Percentiles rank a stretch among this genome's conserved stretches.
These are phyloP conservation scores for Gypsophila paniculata DNA, from an alignment of 179 eudicot genomes.

Conservation along the genomic window DNA sequence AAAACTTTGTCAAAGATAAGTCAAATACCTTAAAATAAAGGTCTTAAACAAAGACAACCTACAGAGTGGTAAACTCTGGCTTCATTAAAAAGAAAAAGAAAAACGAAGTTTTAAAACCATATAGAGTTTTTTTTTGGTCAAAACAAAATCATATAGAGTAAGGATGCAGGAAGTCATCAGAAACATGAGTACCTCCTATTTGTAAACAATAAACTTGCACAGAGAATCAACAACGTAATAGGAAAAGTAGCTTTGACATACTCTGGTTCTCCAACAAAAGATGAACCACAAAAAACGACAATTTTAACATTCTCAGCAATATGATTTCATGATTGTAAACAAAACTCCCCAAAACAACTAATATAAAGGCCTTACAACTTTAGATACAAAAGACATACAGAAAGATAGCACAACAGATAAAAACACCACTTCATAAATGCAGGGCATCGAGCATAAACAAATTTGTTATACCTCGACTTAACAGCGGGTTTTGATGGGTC, in stretches of 20 bases:
- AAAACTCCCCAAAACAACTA: not conserved
- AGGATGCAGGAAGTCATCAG: not conserved
- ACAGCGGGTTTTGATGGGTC: constrained; percentile 42
- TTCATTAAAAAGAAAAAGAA: not conserved
- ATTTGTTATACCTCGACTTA: constrained; percentile 50
- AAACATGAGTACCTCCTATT: not conserved
- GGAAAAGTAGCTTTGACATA: not conserved
- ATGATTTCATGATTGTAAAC: not conserved
- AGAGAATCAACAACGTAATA: not conserved
- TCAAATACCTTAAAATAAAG: not conserved
- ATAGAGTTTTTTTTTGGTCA: too few relatives aligned
- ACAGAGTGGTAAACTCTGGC: not conserved
- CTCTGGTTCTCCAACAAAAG: not conserved
- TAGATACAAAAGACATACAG: not conserved
- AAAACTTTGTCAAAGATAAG: not conserved
- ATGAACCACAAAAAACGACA: constrained; percentile 5
- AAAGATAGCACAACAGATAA: not conserved
- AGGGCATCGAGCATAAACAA: constrained; percentile 20
- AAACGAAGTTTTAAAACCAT: not conserved
- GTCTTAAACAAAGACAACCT: not conserved
- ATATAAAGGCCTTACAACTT: not conserved
- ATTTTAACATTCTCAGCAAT: not conserved
- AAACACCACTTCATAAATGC: not conserved
- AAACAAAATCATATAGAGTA: not conserved
- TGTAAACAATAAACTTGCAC: constrained; percentile 3